Percentiles rank a stretch among this genome's conserved stretches.
Evolutionary conservation across 495 filamentous ascomycete genomes (phyloP).

Genomic region (Neurospora africana): DNA sequence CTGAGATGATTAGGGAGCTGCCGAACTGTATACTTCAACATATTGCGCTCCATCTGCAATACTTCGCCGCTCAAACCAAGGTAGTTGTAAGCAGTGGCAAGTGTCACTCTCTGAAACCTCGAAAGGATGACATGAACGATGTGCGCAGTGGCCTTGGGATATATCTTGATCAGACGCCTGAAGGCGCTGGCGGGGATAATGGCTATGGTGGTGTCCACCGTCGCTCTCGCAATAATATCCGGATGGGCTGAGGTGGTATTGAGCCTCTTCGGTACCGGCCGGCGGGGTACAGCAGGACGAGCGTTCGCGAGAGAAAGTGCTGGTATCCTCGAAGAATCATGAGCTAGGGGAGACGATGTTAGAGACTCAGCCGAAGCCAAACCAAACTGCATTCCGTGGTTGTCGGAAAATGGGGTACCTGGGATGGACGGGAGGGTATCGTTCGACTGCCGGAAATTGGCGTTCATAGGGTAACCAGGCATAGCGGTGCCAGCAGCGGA

Average conservation of each 20-base stretch:
- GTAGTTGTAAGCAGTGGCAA: constrained; percentile 87
- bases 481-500: constrained; percentile 9
- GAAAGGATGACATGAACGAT: constrained; percentile 97
- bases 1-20: constrained; percentile 88
- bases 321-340: constrained; percentile 44
- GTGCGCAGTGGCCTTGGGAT: constrained; percentile 91
- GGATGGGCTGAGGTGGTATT: constrained; percentile 76
- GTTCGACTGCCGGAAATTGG: constrained; percentile 35
- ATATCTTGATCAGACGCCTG: constrained; percentile 82
- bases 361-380: constrained; percentile 16
- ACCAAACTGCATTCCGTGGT: constrained; percentile 8
- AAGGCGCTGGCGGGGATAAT: constrained; percentile 97
- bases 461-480: constrained; percentile 31
- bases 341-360: constrained; percentile 11
- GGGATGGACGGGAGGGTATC: constrained; percentile 23
- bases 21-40: constrained; percentile 83
- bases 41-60: constrained; percentile 76
- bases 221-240: constrained; percentile 93
- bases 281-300: constrained; percentile 11
- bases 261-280: constrained; percentile 32
- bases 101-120: constrained; percentile 84
- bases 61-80: constrained; percentile 87
- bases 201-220: constrained; percentile 93
- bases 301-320: constrained; percentile 58
- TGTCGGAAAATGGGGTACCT: constrained; percentile 27